These are phyloP conservation scores for Leishmania martiniquensis DNA, from an alignment of 208 protist genomes.

Conservation along the genomic window DNA sequence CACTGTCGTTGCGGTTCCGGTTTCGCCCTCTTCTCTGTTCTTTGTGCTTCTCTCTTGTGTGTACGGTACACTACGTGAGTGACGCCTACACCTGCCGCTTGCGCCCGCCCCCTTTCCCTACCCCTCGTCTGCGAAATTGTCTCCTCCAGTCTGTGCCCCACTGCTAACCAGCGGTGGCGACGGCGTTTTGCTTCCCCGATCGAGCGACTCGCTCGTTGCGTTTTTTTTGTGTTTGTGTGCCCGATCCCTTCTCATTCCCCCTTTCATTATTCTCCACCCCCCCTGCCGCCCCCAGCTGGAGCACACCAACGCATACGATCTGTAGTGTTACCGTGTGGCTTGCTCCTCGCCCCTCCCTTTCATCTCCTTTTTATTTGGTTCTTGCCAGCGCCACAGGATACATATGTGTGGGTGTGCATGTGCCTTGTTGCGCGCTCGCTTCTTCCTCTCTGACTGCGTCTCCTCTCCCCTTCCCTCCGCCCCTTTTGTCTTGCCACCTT, in stretches of 20 bases:
- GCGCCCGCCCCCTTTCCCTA: neutral
- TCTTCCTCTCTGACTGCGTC: neutral
- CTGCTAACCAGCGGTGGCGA: neutral
- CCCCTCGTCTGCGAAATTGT: neutral
- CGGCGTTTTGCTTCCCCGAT: neutral
- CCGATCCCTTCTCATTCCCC: neutral
- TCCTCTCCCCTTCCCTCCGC: neutral
- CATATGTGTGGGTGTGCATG: neutral
- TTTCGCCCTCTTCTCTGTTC: constrained; percentile 3
- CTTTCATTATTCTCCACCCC: no score
- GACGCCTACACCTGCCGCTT: neutral
- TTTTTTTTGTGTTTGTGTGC: no score
- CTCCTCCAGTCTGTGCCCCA: neutral
- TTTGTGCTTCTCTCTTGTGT: constrained; percentile 5
- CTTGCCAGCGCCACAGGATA: neutral
- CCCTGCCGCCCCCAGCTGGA: no score
- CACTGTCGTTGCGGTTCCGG: neutral
- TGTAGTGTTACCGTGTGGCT: no score
- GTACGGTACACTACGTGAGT: neutral
- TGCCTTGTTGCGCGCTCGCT: neutral
- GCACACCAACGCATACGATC: neutral
- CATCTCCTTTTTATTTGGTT: neutral
- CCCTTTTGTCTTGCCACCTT: neutral
- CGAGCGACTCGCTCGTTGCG: neutral
- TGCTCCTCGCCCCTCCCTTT: no score